A percentile compares a stretch with the other conserved stretches of the same genome.
phyloP scores from a whole-genome alignment of 2,329 filamentous ascomycete species.

The Teratosphaeria nubilosa region DNA sequence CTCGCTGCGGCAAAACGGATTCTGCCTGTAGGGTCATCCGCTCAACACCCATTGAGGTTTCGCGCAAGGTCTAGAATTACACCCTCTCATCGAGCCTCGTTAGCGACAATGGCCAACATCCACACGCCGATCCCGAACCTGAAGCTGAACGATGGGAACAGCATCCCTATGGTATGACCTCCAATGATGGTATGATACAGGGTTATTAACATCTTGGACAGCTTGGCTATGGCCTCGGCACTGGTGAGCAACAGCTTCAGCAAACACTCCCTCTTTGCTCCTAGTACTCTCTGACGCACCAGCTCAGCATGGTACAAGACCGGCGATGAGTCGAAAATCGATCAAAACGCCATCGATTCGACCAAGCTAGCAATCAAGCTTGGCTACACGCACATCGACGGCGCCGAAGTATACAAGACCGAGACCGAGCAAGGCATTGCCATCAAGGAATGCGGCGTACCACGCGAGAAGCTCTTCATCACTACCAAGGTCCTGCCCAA shows the following conservation, averaged over 20 bases:
- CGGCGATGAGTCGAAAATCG: conserved; percentile 40
- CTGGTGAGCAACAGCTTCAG: background rate
- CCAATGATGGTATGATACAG: background rate
- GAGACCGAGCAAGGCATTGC: conserved; percentile 40
- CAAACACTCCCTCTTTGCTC: background rate
- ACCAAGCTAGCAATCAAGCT: conserved; percentile 54
- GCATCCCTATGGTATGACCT: conserved; percentile 56
- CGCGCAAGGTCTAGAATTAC: background rate
- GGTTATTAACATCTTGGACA: conserved; percentile 21
- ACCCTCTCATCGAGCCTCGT: background rate
- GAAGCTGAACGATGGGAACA: conserved; percentile 63
- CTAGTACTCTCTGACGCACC: conserved; percentile 27
- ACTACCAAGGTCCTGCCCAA: conserved; percentile 49
- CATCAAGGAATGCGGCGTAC: conserved; percentile 33
- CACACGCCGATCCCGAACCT: conserved; percentile 44
- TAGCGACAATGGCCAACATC: conserved; percentile 20
- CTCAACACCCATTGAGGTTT: background rate
- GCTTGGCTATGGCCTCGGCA: conserved; percentile 52
- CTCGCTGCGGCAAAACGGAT: background rate
- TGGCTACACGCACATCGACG: conserved; percentile 66
- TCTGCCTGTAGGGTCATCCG: background rate
- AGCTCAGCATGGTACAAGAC: conserved; percentile 58
- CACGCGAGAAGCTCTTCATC: conserved; percentile 38
- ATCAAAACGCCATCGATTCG: conserved; percentile 47
- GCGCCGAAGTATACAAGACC: conserved; percentile 54